A percentile compares a stretch with the other conserved stretches of the same genome.
Conservation (phyloP, 768 basidiomycete species). For the Lactifluus rugatus region DNA sequence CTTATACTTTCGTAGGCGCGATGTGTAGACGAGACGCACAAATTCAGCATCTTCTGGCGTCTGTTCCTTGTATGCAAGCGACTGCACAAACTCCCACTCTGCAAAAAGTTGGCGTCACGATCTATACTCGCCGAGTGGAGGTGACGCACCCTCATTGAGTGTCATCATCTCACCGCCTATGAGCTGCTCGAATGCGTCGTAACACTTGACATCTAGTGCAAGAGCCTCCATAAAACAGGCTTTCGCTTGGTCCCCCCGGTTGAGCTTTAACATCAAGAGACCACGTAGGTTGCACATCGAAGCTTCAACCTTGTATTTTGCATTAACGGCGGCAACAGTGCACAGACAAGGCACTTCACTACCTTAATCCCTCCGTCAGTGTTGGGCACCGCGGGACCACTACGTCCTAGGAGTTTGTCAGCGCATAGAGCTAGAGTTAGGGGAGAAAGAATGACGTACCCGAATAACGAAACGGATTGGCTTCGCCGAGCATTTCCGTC, state of each 20-base stretch:
- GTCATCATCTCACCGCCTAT: slow-evolving; percentile 94
- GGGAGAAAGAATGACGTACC: slow-evolving; percentile 30
- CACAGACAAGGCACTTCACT: background rate
- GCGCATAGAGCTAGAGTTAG: slow-evolving; percentile 11
- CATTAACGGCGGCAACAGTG: background rate
- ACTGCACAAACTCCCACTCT: slow-evolving; percentile 97
- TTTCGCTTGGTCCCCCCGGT: slow-evolving; percentile 85
- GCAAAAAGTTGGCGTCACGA: background rate
- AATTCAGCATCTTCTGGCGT: slow-evolving; percentile 84
- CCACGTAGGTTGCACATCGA: slow-evolving; percentile 96
- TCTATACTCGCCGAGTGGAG: slow-evolving; percentile 1
- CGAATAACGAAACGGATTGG: slow-evolving; percentile 75
- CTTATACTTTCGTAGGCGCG: slow-evolving; percentile 84
- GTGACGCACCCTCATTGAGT: slow-evolving; percentile 73
- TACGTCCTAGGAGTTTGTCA: slow-evolving; percentile 34
- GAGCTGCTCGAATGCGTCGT: slow-evolving; percentile 87
- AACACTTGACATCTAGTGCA: slow-evolving; percentile 91
- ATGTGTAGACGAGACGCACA: slow-evolving; percentile 85
- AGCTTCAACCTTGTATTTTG: slow-evolving; percentile 66
- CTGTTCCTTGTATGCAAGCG: slow-evolving; percentile 73
- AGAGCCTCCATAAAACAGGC: slow-evolving; percentile 94
- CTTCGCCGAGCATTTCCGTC: slow-evolving; percentile 85
- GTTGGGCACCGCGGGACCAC: slow-evolving; percentile 66
- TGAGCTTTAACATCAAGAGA: slow-evolving; percentile 87
- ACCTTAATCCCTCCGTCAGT: slow-evolving; percentile 95